A percentile compares a stretch with the other conserved stretches of the same genome.
Evolutionary conservation across 2,329 filamentous ascomycete species (phyloP).

Genomic region (Whalleya microplaca): DNA sequence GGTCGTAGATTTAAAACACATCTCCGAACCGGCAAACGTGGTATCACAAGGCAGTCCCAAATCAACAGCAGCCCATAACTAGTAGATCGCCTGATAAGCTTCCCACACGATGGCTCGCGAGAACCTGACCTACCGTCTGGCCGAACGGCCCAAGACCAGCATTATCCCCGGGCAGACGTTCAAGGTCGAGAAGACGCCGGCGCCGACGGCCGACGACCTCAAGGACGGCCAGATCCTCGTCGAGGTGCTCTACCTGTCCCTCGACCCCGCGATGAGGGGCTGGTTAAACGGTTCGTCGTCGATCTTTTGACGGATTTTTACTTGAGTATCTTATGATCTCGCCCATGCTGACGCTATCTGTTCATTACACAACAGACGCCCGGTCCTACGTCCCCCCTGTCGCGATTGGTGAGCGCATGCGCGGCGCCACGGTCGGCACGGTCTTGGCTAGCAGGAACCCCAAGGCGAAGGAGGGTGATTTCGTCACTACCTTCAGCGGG

Average conservation of each 20-base stretch:
- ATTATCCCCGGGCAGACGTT: conserved; percentile 72
- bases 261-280: conserved; percentile 77
- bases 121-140: conserved; percentile 60
- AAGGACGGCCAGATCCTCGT: conserved; percentile 68
- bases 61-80: too few relatives aligned
- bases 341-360: neutral
- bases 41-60: too few relatives aligned
- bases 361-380: conserved; percentile 37
- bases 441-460: conserved; percentile 63
- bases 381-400: conserved; percentile 71
- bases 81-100: neutral
- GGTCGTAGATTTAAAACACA: too few relatives aligned
- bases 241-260: conserved; percentile 64
- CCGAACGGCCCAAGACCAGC: conserved; percentile 61
- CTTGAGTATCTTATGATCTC: too few relatives aligned
- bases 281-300: conserved; percentile 63
- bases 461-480: conserved; percentile 59
- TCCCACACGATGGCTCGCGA: conserved; percentile 44
- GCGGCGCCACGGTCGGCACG: conserved; percentile 62
- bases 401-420: conserved; percentile 70
- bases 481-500: conserved; percentile 58
- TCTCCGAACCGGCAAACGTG: too few relatives aligned
- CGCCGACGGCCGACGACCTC: conserved; percentile 56
- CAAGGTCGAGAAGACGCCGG: conserved; percentile 51
- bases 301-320: too few relatives aligned